Base-by-base conservation (phyloP, 331 rosid genomes). In the Acacia pycnantha region DNA sequence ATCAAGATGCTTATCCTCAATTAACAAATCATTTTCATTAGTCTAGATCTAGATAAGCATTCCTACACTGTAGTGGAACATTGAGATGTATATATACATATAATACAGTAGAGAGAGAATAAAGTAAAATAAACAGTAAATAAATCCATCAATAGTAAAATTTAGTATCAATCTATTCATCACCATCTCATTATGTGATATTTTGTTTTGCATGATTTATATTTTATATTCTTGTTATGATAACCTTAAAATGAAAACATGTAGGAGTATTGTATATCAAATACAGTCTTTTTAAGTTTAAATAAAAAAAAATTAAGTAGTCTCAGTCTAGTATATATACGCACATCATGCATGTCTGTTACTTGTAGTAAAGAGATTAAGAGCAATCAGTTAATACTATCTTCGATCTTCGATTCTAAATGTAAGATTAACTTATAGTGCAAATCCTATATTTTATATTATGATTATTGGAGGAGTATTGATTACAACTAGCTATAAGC, bases 241-340 rank as follows among this genome's bases (percentile, higher is more conserved):
- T 48, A 13, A 48, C 15, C 53, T 14, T 48, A 4, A 48, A 15
- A 4, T 15, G 15, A 4, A 51, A 51, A 51, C 54, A 50, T 19
- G 16, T 6, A 6, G 7, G n/a, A n/a, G n/a, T n/a, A n/a, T n/a
- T 53, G 59, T 18, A n/a, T n/a, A n/a, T 56, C 54, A 15, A 48
- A 48, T 48, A 48, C n/a, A 14, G 18, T 13, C 1, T 14, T 48
- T 15, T 15, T 14, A 48, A 48, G 4, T 37, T 37, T 37, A 37
- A 8, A 48, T 4, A 1, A 4, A 46, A 37, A 37, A 6, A 6
- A 37, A 37, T 0, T 1, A 6, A 37, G 41, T 37, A 37, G 41
- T 6, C 6, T 37, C 37, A 6, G 0, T 5, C 8, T 31, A 1
- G 1, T 27, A 0, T 0, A 0, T 6, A 6, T 37, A n/a, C n/a